Percentiles rank a stretch among this genome's conserved stretches.
Conservation (phyloP, 495 filamentous ascomycete species). For the Clohesyomyces aquaticus region DNA sequence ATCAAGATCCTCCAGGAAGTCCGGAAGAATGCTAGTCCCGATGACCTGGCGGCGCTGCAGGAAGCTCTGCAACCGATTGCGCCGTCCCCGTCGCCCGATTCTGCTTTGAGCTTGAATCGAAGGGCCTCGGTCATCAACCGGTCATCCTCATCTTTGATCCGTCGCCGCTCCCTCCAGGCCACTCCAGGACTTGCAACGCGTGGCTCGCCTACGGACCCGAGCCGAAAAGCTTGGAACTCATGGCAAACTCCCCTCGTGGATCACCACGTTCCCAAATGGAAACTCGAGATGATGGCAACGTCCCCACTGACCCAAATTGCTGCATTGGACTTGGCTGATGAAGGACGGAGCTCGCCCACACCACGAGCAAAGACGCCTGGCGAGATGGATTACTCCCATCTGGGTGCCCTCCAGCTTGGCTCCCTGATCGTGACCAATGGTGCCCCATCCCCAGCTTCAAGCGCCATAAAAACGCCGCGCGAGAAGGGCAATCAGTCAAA, state of each 20-base stretch:
- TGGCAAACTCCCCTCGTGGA: slow-evolving; percentile 15
- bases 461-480: slow-evolving; percentile 10
- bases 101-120: neutral
- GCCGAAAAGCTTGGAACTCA: slow-evolving; percentile 36
- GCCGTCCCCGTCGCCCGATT: slow-evolving; percentile 7
- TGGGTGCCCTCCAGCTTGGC: slow-evolving; percentile 45
- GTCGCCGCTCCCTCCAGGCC: slow-evolving; percentile 37
- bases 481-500: slow-evolving; percentile 17
- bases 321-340: slow-evolving; percentile 40
- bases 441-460: slow-evolving; percentile 47
- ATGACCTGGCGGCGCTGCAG: slow-evolving; percentile 46
- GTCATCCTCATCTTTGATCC: slow-evolving; percentile 33
- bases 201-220: slow-evolving; percentile 33
- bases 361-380: slow-evolving; percentile 43
- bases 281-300: slow-evolving; percentile 30
- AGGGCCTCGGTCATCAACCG: slow-evolving; percentile 19
- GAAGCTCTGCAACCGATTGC: slow-evolving; percentile 25
- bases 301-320: slow-evolving; percentile 34
- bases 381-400: slow-evolving; percentile 44
- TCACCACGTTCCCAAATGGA: slow-evolving; percentile 26
- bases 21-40: slow-evolving; percentile 46
- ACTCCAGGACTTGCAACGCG: slow-evolving; percentile 46
- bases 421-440: slow-evolving; percentile 49
- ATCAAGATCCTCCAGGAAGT: slow-evolving; percentile 46
- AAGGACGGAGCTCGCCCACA: slow-evolving; percentile 28